phyloP scores from a whole-genome alignment of 2,329 filamentous ascomycete species.

The Leptographium galeiforme region DNA sequence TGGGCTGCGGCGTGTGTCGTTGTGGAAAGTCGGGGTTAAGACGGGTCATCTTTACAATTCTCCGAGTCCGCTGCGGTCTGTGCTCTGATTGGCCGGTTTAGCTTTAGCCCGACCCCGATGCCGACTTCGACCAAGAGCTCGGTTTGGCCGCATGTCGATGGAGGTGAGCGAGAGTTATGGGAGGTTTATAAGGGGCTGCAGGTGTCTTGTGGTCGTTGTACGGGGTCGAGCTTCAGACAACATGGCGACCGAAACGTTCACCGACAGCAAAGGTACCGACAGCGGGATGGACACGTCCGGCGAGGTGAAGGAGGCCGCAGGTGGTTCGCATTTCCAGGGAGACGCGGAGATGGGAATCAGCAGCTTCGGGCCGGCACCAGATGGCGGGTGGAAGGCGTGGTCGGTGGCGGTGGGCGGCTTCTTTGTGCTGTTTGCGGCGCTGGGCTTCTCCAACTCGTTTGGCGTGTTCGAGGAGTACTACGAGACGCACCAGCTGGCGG shows the following conservation, averaged over 20 bases:
- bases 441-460: constrained; percentile 25
- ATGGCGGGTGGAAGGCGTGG: constrained; percentile 18
- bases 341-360: constrained; percentile 16
- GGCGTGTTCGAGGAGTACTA: constrained; percentile 24
- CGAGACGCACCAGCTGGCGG: constrained; percentile 18
- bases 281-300: neutral
- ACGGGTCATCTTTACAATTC: constrained; percentile 16
- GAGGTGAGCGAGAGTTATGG: too few relatives aligned
- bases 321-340: neutral
- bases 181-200: too few relatives aligned
- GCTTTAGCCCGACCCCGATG: neutral
- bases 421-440: constrained; percentile 17
- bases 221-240: neutral
- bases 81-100: neutral
- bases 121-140: neutral
- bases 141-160: neutral
- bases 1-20: too few relatives aligned
- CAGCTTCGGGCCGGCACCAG: constrained; percentile 7
- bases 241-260: neutral
- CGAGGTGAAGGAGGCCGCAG: too few relatives aligned
- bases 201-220: too few relatives aligned
- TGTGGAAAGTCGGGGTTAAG: constrained; percentile 23
- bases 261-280: neutral
- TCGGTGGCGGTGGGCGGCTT: constrained; percentile 13
- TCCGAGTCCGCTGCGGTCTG: constrained; percentile 30